phyloP scores from a whole-genome alignment of 1,284 basidiomycete species.

The Leccinum subrobustum region DNA sequence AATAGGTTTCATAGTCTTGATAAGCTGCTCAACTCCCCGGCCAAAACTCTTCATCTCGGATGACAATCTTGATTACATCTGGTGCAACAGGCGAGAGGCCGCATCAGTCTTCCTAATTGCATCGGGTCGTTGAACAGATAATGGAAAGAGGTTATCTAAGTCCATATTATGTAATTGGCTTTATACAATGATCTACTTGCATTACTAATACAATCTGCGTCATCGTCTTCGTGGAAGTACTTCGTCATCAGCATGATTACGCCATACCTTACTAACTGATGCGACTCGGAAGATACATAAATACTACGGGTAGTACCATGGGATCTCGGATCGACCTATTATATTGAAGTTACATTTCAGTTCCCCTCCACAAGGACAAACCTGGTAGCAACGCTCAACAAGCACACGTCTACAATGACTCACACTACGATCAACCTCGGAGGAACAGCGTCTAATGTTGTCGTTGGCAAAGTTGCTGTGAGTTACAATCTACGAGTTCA shows the following conservation, averaged over 20 bases:
- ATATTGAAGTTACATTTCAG: neutral
- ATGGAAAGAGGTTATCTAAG: no score
- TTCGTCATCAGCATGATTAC: neutral
- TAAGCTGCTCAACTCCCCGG: no score
- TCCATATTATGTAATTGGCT: no score
- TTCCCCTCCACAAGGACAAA: neutral
- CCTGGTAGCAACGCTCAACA: neutral
- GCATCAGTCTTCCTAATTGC: no score
- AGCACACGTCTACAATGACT: conserved; percentile 15
- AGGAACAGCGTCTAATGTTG: conserved; percentile 28
- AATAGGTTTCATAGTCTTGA: no score
- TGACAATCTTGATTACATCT: no score
- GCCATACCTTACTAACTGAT: neutral
- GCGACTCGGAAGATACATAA: neutral
- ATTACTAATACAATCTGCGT: neutral
- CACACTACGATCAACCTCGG: conserved; percentile 33
- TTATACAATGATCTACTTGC: no score
- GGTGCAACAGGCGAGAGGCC: no score
- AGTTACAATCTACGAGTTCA: conserved; percentile 7
- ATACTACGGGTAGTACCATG: neutral
- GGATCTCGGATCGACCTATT: neutral
- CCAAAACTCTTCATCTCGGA: no score
- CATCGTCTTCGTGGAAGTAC: neutral
- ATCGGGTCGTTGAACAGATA: no score
- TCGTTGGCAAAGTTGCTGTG: conserved; percentile 39